Conservation (phyloP, 306 rosid genomes). For the Cucurbita ficifolia region DNA sequence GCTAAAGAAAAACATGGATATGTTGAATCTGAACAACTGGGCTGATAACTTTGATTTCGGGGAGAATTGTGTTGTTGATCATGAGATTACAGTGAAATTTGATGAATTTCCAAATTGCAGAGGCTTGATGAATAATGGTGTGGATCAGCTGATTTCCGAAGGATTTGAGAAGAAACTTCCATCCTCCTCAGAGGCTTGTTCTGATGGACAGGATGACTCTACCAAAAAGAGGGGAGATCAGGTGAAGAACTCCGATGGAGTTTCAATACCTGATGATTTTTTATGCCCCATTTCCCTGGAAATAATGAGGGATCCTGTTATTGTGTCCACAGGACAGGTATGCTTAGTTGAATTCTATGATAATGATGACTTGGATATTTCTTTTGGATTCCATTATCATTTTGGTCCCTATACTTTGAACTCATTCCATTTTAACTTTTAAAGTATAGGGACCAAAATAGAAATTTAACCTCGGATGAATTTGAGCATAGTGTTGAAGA, state of each 20-base stretch:
- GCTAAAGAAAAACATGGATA: constrained; percentile 28
- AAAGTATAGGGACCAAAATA: no score
- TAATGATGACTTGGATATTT: neutral
- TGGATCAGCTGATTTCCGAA: constrained; percentile 17
- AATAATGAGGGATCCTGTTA: constrained; percentile 95
- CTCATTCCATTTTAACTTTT: no score
- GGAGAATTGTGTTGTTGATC: constrained; percentile 16
- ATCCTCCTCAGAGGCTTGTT: constrained; percentile 22
- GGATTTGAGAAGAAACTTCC: constrained; percentile 31
- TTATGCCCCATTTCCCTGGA: constrained; percentile 94
- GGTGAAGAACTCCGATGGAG: constrained; percentile 47
- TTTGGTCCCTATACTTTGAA: no score
- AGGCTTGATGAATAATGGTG: constrained; percentile 25
- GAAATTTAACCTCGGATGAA: neutral
- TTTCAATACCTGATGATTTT: constrained; percentile 71
- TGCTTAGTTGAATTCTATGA: neutral
- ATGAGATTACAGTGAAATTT: constrained; percentile 28
- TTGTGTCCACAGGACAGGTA: constrained; percentile 98
- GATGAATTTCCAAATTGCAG: constrained; percentile 15
- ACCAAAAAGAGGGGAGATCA: constrained; percentile 21
- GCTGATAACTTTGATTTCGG: constrained; percentile 25
- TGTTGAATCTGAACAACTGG: constrained; percentile 26
- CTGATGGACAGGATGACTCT: constrained; percentile 27
- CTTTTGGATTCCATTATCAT: neutral
- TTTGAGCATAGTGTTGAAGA: neutral